Evolutionary conservation across 352 stramenopile genomes (phyloP), one percentile per base, ranked within the genome.

Genomic region (Phytophthora ramorum): DNA sequence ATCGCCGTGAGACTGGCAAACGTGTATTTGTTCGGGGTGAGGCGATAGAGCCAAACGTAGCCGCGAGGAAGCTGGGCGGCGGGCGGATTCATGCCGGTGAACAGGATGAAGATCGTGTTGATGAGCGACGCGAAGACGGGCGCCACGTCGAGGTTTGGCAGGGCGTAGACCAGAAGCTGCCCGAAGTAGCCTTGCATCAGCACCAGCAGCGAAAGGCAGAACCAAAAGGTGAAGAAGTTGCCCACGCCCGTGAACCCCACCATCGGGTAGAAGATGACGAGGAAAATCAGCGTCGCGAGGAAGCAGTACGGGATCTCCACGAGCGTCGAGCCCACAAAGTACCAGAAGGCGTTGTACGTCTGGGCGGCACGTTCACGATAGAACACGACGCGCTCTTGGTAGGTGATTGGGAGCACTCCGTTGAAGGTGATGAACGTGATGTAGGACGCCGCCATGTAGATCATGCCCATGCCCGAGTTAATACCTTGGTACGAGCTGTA

Each of bases 1-100:
- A 81, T 63, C 17, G 70, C 55, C 3, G 63, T 64, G 0, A 62
- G 19, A 52, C 60, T 69, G 17, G 53, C 61, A 26, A 63, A 69
- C 4, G 52, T 53, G 48, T 81, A 58, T 30, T 57, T 69, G 26
- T 63, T 38, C 6, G 52, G 52, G 12, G n/a, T 12, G 3, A 37
- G 20, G 8, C 49, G 52, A 28, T 63, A 53, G 17, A 69, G 14
- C 61, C 52, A 69, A 0, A 45, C 19, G 45, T 68, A 63, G 12
- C 44, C 52, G 7, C 16, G 52, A 52, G 59, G 49, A 2, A 67
- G 22, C 10, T 26, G 53, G 0, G 34, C 13, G 22, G 37, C 52
- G 7, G 43, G 51, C 28, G 52, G 60, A 14, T 56, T 68, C 43
- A 69, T 53, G 8, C 52, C 53, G 1, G 53, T 63, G 28, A 69